Base-by-base conservation (phyloP, 805 yeast species). In the Sugiyamaella americana region DNA sequence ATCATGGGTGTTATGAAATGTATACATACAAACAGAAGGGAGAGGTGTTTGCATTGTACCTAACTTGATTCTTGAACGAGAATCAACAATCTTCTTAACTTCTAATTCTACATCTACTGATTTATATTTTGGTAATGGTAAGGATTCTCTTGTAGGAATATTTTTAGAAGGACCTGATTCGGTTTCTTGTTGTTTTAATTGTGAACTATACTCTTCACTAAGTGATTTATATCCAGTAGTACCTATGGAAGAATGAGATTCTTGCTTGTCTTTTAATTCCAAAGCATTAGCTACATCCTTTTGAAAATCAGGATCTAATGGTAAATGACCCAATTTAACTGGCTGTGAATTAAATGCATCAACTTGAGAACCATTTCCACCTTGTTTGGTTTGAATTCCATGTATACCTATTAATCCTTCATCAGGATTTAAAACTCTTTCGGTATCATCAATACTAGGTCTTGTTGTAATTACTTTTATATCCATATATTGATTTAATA, bases 1-100 rank as follows among this genome's bases (percentile, higher is more conserved):
- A 54, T 84, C 83, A 61, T 87, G 83, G 8, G 97, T 86, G 66
- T 93, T 93, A 71, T 93, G 98, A 69, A 93, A 89, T 1, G 98
- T 91, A 70, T 93, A 93, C 95, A 91, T 87, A 66, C 98, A 93
- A 30, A 91, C 95, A 47, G 95, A 84, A 19, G 98, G 98, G 21
- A 91, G 77, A 19, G 87, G 72, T 3, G 94, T 84, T 66, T 85
- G 96, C 3, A 82, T 72, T 20, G 58, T 51, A 18, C 80, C 85
- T 43, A 91, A 63, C 54, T 72, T 75, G 49, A 91, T 79, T 52
- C 82, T 78, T 29, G 85, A 77, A 50, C 96, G 73, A 5, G 91
- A 79, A 64, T 91, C 98, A 58, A 80, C 86, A 24, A 93, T 86
- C 48, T 80, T 76, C 51, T 79, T 72, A 18, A 91, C 81, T 60